Percentiles rank a stretch among this genome's conserved stretches.
Evolutionary conservation across 2,329 filamentous ascomycete genomes (phyloP).

Genomic region (Colletotrichum abscissum): DNA sequence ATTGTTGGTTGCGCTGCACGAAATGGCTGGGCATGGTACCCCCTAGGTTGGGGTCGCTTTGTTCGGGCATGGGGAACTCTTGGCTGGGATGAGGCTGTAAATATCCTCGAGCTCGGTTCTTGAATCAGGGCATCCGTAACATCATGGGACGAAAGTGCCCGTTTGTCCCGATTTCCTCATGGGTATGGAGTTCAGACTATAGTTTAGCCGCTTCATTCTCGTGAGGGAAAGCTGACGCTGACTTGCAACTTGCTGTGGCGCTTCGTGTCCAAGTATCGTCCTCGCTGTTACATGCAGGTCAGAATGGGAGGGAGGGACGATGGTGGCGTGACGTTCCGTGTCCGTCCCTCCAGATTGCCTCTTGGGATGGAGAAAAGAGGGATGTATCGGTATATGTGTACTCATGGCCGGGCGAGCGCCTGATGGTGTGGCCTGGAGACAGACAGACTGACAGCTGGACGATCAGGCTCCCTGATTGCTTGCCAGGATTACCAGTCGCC

Average conservation of each 20-base stretch:
- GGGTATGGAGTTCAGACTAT: too few species aligned
- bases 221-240: neutral
- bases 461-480: neutral
- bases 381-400: too few species aligned
- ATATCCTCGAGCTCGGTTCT: neutral
- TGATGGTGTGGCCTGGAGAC: neutral
- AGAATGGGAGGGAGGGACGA: neutral
- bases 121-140: neutral
- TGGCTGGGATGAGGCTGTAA: neutral
- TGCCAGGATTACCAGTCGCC: neutral
- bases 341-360: neutral
- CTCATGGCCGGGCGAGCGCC: too few species aligned
- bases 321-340: conserved; percentile 6
- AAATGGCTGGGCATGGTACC: conserved; percentile 6
- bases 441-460: neutral
- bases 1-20: conserved; percentile 4
- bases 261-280: neutral
- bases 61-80: neutral
- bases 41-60: neutral
- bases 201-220: neutral
- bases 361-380: too few species aligned
- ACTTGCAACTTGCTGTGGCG: neutral
- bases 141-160: conserved; percentile 2
- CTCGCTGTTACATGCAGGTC: neutral
- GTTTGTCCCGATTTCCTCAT: neutral